A percentile compares a stretch with the other conserved stretches of the same genome.
These are phyloP conservation scores for Aspergillus neoniger DNA, from an alignment of 2,329 filamentous ascomycete species.

Conservation along the genomic window DNA sequence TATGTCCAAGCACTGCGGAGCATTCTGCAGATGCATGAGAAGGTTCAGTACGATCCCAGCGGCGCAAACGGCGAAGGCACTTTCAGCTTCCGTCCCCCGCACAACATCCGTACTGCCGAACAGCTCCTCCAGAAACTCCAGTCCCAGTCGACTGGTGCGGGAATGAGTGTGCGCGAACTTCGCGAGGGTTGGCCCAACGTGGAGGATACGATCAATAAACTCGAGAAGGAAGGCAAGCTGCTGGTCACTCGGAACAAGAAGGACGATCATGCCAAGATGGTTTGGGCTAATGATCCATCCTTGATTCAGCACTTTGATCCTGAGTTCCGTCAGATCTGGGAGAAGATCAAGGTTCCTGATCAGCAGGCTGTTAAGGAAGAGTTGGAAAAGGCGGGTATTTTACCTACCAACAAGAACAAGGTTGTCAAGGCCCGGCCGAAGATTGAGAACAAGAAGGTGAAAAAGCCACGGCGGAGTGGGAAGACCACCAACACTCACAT, in stretches of 20 bases:
- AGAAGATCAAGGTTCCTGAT: slow-evolving; percentile 73
- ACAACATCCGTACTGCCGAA: slow-evolving; percentile 76
- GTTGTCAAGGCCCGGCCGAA: slow-evolving; percentile 60
- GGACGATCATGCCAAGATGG: slow-evolving; percentile 79
- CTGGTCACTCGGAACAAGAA: slow-evolving; percentile 90
- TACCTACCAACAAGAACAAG: slow-evolving; percentile 80
- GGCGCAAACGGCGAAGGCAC: slow-evolving; percentile 69
- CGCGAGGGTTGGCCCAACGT: slow-evolving; percentile 95
- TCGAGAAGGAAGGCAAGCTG: slow-evolving; percentile 77
- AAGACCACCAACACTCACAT: slow-evolving; percentile 90
- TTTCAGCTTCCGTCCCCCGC: slow-evolving; percentile 82
- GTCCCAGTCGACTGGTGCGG: slow-evolving; percentile 75
- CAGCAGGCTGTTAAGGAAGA: slow-evolving; percentile 75
- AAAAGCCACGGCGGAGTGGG: slow-evolving; percentile 71
- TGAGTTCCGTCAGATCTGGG: slow-evolving; percentile 84
- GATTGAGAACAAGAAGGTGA: slow-evolving; percentile 68
- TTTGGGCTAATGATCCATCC: slow-evolving; percentile 85
- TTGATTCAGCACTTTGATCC: slow-evolving; percentile 74
- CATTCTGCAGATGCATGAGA: slow-evolving; percentile 67
- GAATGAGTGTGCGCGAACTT: slow-evolving; percentile 82
- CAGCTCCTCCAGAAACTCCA: slow-evolving; percentile 81
- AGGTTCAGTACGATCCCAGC: slow-evolving; percentile 59
- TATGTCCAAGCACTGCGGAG: slow-evolving; percentile 65
- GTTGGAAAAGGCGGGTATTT: slow-evolving; percentile 75
- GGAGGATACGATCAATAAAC: slow-evolving; percentile 71